Evolutionary conservation across 1,284 basidiomycete genomes (phyloP), one percentile per base, ranked within the genome.

Genomic region (Uromyces viciae-fabae): DNA sequence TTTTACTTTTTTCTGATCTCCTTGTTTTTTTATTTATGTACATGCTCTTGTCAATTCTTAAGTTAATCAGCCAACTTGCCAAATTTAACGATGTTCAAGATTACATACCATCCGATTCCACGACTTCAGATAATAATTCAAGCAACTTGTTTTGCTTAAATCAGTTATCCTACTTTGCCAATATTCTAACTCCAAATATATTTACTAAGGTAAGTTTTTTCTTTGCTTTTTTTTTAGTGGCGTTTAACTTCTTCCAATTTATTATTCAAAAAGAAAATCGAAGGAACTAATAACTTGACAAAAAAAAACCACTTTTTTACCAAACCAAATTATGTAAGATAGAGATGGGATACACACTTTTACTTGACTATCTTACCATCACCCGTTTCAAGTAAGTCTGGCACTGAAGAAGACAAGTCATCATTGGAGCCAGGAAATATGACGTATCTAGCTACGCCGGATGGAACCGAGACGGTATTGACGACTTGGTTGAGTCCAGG

Each of bases 271-370:
- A n/a, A n/a, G 38, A 2, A 22, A 43, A 28, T 17, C 22, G 40
- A 22, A 49, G 11, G 46, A 49, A 11, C 11, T 49, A 17, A 11
- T 62, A 7, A 28, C 49, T 68, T 43, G n/a, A 8, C 40, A 28
- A 43, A 56, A 56, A 56, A 56, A 56, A 8, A 56, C 31, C 33
- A 33, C 40, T 49, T 49, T 15, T 7, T 25, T 49, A 17, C 72
- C 83, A 82, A 28, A 84, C 83, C 0, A 83, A 82, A 0, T 60
- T 33, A 73, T 36, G 71, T 82, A 15, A 83, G 78, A 2, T 78
- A 83, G 28, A 82, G 84, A 2, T 85, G 83, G 82, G 83, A 85
- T 75, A 85, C 84, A 2, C 82, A 82, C 64, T 85, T 85, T 80
- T 84, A 83, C 81, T 75, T 84, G 54, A 56, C 83, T 28, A 68